Evolutionary conservation across 1,139 yeast genomes (phyloP).

Genomic region (Yamadazyma kanchanaburiensis): DNA sequence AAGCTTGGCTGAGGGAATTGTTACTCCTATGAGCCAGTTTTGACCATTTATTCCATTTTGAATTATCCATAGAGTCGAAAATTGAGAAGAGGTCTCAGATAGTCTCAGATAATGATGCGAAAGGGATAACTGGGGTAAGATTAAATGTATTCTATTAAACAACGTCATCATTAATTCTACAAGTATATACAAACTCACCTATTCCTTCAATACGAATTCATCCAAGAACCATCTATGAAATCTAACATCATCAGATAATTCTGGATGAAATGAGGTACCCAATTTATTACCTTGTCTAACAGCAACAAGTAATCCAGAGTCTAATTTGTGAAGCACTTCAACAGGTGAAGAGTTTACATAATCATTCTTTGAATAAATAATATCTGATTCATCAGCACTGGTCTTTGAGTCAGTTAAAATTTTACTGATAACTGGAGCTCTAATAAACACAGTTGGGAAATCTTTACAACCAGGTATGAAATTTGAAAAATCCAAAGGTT

Average conservation of each 20-base stretch:
- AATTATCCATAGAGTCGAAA: too few relatives aligned
- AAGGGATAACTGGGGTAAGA: not conserved
- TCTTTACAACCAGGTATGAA: slow-evolving; percentile 39
- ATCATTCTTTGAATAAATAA: slow-evolving; percentile 23
- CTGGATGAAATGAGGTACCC: slow-evolving; percentile 85
- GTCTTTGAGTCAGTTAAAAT: slow-evolving; percentile 14
- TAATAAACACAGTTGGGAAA: slow-evolving; percentile 65
- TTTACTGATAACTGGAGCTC: slow-evolving; percentile 70
- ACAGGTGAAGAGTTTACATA: slow-evolving; percentile 31
- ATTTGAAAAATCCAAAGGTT: slow-evolving; percentile 44
- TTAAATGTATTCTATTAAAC: too few relatives aligned
- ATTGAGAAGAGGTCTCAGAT: too few relatives aligned
- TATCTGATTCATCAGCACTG: slow-evolving; percentile 15
- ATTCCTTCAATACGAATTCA: slow-evolving; percentile 39
- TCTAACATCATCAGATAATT: slow-evolving; percentile 54
- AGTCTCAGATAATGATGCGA: too few relatives aligned
- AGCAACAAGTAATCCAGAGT: slow-evolving; percentile 56
- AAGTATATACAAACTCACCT: too few relatives aligned
- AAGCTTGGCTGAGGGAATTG: too few relatives aligned
- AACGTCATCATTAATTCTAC: too few relatives aligned
- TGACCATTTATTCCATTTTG: too few relatives aligned
- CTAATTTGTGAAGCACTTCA: slow-evolving; percentile 40
- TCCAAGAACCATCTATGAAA: slow-evolving; percentile 74
- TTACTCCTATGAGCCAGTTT: too few relatives aligned
- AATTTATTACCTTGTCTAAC: slow-evolving; percentile 65